Conservation (phyloP, 176 grass and related monocot genomes). For the Avena insularis region DNA sequence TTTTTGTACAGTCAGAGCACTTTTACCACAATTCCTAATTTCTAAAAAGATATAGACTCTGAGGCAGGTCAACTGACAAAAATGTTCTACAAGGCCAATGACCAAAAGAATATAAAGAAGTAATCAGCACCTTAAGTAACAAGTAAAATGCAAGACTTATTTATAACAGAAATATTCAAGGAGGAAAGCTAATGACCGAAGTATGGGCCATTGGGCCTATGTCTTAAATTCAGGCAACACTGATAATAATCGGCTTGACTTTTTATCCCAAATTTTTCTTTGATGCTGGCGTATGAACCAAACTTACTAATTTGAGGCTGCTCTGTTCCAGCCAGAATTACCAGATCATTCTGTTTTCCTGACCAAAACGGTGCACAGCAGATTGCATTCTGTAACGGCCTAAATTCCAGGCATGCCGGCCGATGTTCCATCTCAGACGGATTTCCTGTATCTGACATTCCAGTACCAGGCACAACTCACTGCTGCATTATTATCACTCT, state of each 20-base stretch:
- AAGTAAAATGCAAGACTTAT: neutral
- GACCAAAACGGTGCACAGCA: neutral
- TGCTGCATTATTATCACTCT: neutral
- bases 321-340: neutral
- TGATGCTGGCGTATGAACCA: neutral
- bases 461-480: neutral
- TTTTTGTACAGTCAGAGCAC: conserved; percentile 35
- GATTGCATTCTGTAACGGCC: neutral
- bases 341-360: neutral
- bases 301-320: neutral
- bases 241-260: neutral
- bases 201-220: neutral
- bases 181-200: neutral
- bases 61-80: neutral
- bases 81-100: conserved; percentile 14
- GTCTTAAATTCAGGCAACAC: neutral
- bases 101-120: conserved; percentile 27
- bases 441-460: neutral
- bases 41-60: neutral
- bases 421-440: neutral
- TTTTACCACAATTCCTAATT: conserved; percentile 38
- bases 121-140: conserved; percentile 16
- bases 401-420: neutral
- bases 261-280: conserved; percentile 1
- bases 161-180: conserved; percentile 29